Conservation (phyloP, 805 yeast genomes). For the Grigorovia yakushimaensis region DNA sequence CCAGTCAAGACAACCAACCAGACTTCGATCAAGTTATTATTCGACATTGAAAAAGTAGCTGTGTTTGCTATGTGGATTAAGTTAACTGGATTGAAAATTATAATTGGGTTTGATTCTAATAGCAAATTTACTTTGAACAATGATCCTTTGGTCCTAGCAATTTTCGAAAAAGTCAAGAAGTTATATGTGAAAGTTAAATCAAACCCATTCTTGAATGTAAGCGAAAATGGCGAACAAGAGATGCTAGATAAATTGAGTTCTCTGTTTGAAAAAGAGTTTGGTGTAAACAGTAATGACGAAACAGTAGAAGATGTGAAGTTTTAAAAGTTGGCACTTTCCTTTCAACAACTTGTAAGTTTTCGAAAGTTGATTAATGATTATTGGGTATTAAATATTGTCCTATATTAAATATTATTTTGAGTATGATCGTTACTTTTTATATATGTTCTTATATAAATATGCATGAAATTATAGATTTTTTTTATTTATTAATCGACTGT, state of each 20-base stretch:
- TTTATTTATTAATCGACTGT: neutral
- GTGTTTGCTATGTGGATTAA: conserved; percentile 24
- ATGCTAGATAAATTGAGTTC: conserved; percentile 12
- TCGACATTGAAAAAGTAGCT: conserved; percentile 22
- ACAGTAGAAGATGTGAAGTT: no score
- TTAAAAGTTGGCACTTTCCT: no score
- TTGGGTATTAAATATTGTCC: neutral
- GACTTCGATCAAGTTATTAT: conserved; percentile 15
- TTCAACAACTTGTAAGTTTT: no score
- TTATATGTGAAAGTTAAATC: conserved; percentile 18
- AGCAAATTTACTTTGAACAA: conserved; percentile 1
- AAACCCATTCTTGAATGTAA: conserved; percentile 19
- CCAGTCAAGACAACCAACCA: conserved; percentile 5
- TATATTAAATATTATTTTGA: no score
- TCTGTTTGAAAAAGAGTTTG: conserved; percentile 2
- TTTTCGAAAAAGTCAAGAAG: conserved; percentile 17
- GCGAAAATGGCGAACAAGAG: conserved; percentile 7
- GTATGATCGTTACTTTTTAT: neutral
- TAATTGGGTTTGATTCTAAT: conserved; percentile 18
- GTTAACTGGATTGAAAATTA: conserved; percentile 23
- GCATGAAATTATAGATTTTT: neutral
- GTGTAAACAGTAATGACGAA: neutral
- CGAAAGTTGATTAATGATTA: neutral
- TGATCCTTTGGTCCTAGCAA: conserved; percentile 4
- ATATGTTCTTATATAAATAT: neutral